Base-by-base conservation (phyloP, 2,329 filamentous ascomycete genomes). In the Clonostachys solani region DNA sequence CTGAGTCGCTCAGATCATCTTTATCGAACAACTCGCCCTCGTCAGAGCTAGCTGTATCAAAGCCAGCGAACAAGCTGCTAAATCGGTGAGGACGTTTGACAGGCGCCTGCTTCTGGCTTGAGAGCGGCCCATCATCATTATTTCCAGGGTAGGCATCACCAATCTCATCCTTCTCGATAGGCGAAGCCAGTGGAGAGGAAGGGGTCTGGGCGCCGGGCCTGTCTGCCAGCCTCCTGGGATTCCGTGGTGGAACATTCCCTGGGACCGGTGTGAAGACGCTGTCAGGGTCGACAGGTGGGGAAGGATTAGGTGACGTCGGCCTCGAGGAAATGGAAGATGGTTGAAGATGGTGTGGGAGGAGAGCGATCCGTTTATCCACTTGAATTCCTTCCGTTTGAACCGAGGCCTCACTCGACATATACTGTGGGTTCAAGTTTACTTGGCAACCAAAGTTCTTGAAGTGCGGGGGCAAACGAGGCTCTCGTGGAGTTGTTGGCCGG, bases 341-440 rank as follows among this genome's bases (percentile, higher is more conserved):
- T 47, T 91, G 83, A 34, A 96, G 75, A 60, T 94, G 87, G 2
- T 82, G 72, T 13, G 90, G 89, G 23, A 96, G 74, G 54, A 83
- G 84, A 50, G 86, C 81, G 41, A 89, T 71, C 50, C 91, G 81
- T 68, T 83, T 81, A 60, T 95, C 92, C 6, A 95, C 81, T 47
- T 89, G 81, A 49, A 97, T 96, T 49, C 89, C 88, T 56, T 97
- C 92, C 0, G 94, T 99, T 71, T 99, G 94, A 49, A 92, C 69
- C 4, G 64, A 61, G 12, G 61, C 77, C 3, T 68, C 63, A 3
- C 42, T 49, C 12, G 44, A 36, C n/a, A 71, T 47, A 29, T 29
- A 29, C 23, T 29, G 23, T 29, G 23, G 8, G 9, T 29, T 29
- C 23, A 29, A 29, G 42, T 60, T 68, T n/a, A 91, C 90, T 66